phyloP scores from a whole-genome alignment of 179 eudicot genomes.

The Carnegiea gigantea region DNA sequence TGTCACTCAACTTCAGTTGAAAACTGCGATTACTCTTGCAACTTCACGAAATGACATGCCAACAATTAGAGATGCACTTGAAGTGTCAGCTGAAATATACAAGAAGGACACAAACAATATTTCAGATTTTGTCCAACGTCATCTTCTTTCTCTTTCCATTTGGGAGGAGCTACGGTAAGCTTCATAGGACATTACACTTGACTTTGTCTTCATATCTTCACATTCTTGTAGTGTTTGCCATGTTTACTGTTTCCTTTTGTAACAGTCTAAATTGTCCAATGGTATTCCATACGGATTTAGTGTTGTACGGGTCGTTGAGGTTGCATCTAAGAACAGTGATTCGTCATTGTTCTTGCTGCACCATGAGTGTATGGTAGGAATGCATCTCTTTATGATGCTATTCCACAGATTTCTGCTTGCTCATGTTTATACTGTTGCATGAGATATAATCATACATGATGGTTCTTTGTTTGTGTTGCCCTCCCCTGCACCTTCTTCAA shows the following conservation, averaged over 20 bases:
- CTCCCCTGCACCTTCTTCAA: no score
- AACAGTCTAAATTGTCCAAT: not conserved
- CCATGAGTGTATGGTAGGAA: not conserved
- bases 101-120: conserved; percentile 82
- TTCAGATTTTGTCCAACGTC: conserved; percentile 89
- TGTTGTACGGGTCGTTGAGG: not conserved
- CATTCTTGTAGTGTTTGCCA: not conserved
- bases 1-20: conserved; percentile 49
- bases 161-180: conserved; percentile 97
- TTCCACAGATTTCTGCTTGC: not conserved
- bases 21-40: conserved; percentile 91
- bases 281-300: not conserved
- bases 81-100: conserved; percentile 94
- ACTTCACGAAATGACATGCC: conserved; percentile 87
- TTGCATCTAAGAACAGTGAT: no score
- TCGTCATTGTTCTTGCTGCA: no score
- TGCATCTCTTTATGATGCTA: not conserved
- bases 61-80: conserved; percentile 94
- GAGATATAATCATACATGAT: no score
- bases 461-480: no score
- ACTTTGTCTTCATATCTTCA: not conserved
- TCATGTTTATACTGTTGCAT: no score
- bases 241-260: not conserved
- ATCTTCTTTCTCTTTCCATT: conserved; percentile 83
- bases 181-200: not conserved